Conservation (phyloP, 345 rosid species). For the Eucalyptus paniculata region DNA sequence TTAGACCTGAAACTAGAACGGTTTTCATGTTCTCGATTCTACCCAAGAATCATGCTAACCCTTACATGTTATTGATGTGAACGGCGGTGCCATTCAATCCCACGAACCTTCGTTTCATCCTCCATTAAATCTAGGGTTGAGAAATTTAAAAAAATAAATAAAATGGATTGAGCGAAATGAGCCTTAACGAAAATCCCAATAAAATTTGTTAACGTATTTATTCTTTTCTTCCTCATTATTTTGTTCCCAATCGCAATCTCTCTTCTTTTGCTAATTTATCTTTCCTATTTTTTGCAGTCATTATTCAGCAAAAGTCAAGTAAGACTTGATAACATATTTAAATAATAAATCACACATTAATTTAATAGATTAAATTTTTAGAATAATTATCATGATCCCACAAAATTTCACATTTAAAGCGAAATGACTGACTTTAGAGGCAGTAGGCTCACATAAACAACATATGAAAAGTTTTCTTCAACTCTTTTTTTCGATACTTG, state of each 20-base stretch:
- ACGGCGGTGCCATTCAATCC: background rate
- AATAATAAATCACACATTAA: background rate
- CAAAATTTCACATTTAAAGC: no score
- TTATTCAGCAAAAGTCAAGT: background rate
- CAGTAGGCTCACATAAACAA: background rate
- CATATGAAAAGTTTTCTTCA: no score
- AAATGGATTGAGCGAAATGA: background rate
- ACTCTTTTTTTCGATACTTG: no score
- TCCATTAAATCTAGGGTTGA: background rate
- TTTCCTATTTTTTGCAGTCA: background rate
- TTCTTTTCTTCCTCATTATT: background rate
- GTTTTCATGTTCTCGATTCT: no score
- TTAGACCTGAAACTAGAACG: fast-evolving
- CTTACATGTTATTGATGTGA: no score
- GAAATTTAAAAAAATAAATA: no score
- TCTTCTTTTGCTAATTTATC: background rate
- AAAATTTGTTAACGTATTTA: background rate
- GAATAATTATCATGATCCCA: no score
- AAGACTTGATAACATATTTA: background rate
- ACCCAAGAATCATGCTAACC: no score
- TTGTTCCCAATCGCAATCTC: background rate
- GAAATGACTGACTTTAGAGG: background rate
- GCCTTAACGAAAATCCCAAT: background rate
- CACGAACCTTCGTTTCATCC: background rate
- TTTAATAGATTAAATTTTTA: no score